Conservation (phyloP, 192 early-diverging fungal genomes). For the Coemansia reversa region DNA sequence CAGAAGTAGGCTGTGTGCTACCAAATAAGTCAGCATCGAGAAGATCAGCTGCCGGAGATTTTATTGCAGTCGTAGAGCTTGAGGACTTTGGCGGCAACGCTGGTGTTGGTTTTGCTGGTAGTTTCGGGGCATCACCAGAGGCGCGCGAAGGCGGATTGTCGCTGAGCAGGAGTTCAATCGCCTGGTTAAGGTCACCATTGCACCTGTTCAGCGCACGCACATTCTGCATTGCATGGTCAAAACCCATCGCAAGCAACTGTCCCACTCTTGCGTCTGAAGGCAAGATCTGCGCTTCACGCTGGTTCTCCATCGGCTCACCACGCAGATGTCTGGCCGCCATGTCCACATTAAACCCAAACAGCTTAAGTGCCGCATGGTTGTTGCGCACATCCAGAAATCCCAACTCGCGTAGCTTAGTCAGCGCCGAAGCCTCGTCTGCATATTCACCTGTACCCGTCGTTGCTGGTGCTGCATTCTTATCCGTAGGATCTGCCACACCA, state of each 20-base stretch:
- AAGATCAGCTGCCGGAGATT: constrained; percentile 15
- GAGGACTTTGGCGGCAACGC: constrained; percentile 14
- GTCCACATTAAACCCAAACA: constrained; percentile 70
- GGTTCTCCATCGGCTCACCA: constrained; percentile 43
- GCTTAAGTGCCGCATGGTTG: constrained; percentile 67
- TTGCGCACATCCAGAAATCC: constrained; percentile 77
- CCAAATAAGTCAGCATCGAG: constrained; percentile 36
- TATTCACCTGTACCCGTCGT: constrained; percentile 17
- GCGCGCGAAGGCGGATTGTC: constrained; percentile 41
- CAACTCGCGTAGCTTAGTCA: constrained; percentile 65
- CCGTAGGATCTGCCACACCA: constrained; percentile 39
- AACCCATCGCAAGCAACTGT: constrained; percentile 72
- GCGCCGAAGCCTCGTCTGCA: constrained; percentile 34
- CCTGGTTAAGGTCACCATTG: constrained; percentile 74
- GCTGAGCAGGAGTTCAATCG: constrained; percentile 58
- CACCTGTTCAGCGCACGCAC: constrained; percentile 66
- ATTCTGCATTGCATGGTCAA: constrained; percentile 66
- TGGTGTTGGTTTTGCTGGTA: constrained; percentile 10
- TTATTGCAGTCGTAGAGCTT: background rate
- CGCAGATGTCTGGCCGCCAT: constrained; percentile 70
- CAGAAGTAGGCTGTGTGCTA: too few relatives aligned
- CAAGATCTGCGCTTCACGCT: constrained; percentile 1
- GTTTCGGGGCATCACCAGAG: background rate
- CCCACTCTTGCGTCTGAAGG: constrained; percentile 58
- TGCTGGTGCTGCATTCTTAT: constrained; percentile 3